A percentile compares a stretch with the other conserved stretches of the same genome.
Conservation (phyloP, 2,329 filamentous ascomycete genomes). For the Alternaria sp. region DNA sequence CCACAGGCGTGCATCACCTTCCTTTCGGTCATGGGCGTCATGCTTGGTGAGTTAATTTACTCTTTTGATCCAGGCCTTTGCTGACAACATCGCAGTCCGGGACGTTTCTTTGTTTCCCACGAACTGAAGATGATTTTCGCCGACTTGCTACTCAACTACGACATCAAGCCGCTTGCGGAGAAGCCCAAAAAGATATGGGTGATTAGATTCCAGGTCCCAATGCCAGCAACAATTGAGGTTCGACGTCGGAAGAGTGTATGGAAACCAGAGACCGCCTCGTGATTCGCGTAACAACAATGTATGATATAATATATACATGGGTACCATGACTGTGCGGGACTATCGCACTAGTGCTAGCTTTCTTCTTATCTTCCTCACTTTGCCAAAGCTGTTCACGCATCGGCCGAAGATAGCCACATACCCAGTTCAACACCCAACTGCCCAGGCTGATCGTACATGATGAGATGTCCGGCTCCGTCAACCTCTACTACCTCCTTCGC, state of each 20-base stretch:
- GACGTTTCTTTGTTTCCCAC: constrained; percentile 49
- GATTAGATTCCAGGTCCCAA: constrained; percentile 16
- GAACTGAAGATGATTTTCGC: constrained; percentile 51
- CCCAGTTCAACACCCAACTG: constrained; percentile 27
- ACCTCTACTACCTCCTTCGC: constrained; percentile 23
- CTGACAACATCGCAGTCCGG: constrained; percentile 38
- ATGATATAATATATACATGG: background rate
- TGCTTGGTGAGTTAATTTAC: constrained; percentile 43
- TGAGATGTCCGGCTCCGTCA: constrained; percentile 25
- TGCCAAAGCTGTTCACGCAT: background rate
- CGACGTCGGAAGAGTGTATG: constrained; percentile 20
- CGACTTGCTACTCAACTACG: constrained; percentile 50
- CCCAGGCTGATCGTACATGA: constrained; percentile 29
- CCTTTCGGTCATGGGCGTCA: constrained; percentile 67
- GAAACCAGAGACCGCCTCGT: constrained; percentile 4
- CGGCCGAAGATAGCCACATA: constrained; percentile 17
- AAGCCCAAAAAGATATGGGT: constrained; percentile 34
- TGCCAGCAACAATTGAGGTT: constrained; percentile 15
- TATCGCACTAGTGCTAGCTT: background rate
- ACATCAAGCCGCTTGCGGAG: constrained; percentile 39
- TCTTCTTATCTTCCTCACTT: background rate
- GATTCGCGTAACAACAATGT: accelerated
- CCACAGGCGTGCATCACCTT: constrained; percentile 61
- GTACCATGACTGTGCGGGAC: accelerated
- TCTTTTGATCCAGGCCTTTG: constrained; percentile 18